Evolutionary conservation across 192 early-diverging fungal genomes (phyloP), one percentile per base, ranked within the genome.

Genomic region (Podila epicladia): DNA sequence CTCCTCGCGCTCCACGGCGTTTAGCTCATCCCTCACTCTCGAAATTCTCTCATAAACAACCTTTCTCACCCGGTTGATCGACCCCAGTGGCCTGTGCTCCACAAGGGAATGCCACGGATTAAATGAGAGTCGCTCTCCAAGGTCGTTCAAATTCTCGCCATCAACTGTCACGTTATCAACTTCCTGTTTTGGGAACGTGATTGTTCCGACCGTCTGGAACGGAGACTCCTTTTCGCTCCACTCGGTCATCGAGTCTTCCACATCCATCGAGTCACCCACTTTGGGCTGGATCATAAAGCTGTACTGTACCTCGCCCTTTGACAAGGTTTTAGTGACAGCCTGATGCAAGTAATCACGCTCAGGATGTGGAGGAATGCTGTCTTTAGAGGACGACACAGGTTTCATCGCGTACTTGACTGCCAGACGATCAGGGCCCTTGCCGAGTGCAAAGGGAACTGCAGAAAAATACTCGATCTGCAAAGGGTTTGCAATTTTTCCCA

Each of bases 361-460:
- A 9, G 53, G 60, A 6, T 57, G 7, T 3, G 17, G n/a, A 9
- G 76, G 76, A 8, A 79, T 29, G 24, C 15, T 15, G 28, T 79
- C 76, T 0, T 72, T 15, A 4, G 24, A 9, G 6, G 49, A 15
- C 6, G 71, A 64, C 24, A 68, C 69, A 20, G 76, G 76, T n/a
- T 72, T 79, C 51, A 72, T 57, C n/a, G 76, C 62, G 51, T 63
- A 79, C 55, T 79, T 79, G 65, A 79, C 65, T 9, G 70, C 76
- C 28, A 33, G 51, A 2, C 76, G 64, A 9, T 35, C 50, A 4
- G 51, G 65, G 1, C 70, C 76, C 53, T 64, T 9, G 6, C 76
- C 76, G 0, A 79, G 61, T 26, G 62, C 65, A 59, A 50, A 79
- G n/a, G 76, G 76, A 5, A 72, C 76, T 28, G 70, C 70, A 20